phyloP scores from a whole-genome alignment of 441 rosid genomes.

The Geranium incanum region DNA sequence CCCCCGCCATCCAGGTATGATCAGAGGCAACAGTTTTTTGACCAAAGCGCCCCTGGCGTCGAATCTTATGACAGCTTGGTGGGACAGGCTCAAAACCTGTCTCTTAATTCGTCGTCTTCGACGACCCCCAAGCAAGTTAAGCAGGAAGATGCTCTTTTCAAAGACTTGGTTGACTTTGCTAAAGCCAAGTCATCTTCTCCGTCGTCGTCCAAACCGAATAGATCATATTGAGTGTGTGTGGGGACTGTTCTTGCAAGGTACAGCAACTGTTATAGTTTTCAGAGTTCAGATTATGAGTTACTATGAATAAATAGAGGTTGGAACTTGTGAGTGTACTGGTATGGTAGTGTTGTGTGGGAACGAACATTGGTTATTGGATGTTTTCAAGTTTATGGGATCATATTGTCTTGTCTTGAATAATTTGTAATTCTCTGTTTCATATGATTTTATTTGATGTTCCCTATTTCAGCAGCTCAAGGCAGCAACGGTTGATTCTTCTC shows the following conservation, averaged over 20 bases:
- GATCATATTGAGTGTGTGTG: conserved; percentile 41
- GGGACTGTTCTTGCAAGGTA: background rate
- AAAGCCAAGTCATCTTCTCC: conserved; percentile 68
- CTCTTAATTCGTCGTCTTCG: conserved; percentile 38
- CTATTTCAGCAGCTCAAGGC: too few relatives aligned
- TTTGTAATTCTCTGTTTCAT: too few relatives aligned
- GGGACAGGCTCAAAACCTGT: conserved; percentile 63
- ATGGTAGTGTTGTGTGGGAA: background rate
- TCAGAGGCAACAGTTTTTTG: conserved; percentile 73
- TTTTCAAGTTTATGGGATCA: too few relatives aligned
- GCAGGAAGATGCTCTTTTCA: conserved; percentile 89
- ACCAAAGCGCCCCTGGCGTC: conserved; percentile 42
- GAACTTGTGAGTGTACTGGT: background rate
- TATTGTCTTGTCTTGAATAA: too few relatives aligned
- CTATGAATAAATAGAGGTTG: background rate
- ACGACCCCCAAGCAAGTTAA: conserved; percentile 55
- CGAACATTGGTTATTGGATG: background rate
- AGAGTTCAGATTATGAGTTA: background rate
- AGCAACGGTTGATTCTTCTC: too few relatives aligned
- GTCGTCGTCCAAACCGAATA: conserved; percentile 46
- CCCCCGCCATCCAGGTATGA: conserved; percentile 65
- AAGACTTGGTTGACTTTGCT: conserved; percentile 90
- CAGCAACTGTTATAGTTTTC: background rate
- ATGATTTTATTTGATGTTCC: too few relatives aligned
- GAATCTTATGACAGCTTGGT: conserved; percentile 60